Evolutionary conservation across 2,329 filamentous ascomycete species (phyloP).

Genomic region (Penicillium sclerotigenum): DNA sequence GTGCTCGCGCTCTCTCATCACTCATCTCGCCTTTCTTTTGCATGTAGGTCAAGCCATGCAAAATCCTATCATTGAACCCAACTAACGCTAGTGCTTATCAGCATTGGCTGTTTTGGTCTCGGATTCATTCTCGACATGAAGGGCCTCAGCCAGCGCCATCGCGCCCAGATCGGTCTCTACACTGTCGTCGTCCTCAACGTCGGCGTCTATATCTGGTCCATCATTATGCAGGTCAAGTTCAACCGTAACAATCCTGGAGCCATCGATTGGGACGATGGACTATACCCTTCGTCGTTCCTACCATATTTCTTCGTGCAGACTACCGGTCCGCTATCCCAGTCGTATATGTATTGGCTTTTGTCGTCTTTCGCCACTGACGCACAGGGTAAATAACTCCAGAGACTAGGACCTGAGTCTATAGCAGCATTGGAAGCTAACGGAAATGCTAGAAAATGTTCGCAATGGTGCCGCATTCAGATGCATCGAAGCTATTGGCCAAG

Average conservation of each 20-base stretch:
- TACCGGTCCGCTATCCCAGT: not conserved
- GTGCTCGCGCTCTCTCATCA: not conserved
- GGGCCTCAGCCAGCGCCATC: not conserved
- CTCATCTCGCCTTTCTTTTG: not conserved
- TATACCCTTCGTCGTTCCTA: not conserved
- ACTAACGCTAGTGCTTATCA: not conserved
- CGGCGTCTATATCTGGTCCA: not conserved
- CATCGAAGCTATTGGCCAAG: not conserved
- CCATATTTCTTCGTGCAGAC: not conserved
- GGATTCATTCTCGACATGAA: not conserved
- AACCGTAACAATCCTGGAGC: not conserved
- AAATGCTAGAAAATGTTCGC: not conserved
- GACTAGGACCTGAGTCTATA: not conserved
- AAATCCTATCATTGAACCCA: not conserved
- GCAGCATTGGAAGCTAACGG: not conserved
- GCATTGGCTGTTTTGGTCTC: not conserved
- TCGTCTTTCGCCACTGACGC: not conserved
- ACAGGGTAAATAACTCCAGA: not conserved
- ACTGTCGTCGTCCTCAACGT: not conserved
- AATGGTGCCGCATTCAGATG: not conserved
- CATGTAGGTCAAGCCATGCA: not conserved
- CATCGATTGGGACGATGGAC: not conserved
- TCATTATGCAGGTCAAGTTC: not conserved
- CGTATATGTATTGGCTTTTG: not conserved
- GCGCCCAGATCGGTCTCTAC: not conserved